Percentiles rank a stretch among this genome's conserved stretches.
Evolutionary conservation across 768 basidiomycete species (phyloP).

Genomic region (Mrakia frigida): DNA sequence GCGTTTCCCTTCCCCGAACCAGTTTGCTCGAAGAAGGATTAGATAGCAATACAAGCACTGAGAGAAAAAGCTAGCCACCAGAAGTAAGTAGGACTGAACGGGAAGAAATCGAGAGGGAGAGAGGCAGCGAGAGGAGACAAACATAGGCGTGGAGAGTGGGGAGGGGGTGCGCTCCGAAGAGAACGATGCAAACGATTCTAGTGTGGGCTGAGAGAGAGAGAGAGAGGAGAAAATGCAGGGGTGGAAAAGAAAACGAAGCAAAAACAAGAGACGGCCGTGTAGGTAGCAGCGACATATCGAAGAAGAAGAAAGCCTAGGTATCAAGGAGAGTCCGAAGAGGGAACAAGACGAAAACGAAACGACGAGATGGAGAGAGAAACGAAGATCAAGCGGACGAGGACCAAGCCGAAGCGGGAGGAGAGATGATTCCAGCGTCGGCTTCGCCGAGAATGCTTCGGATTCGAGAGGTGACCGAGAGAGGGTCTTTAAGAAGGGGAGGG

Average conservation of each 20-base stretch:
- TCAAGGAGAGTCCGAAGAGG: background rate
- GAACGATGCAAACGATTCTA: background rate
- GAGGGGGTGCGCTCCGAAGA: background rate
- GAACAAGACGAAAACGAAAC: background rate
- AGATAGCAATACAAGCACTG: slow-evolving; percentile 5
- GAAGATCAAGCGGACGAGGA: too few species aligned
- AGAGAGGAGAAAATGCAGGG: too few species aligned
- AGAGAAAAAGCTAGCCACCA: background rate
- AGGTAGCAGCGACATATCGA: background rate
- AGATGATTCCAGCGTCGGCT: background rate
- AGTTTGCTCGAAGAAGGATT: too few species aligned
- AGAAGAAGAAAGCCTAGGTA: background rate
- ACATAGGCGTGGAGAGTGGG: background rate
- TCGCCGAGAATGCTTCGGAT: slow-evolving; percentile 18
- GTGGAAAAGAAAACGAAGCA: too few species aligned
- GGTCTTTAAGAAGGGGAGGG: slow-evolving; percentile 1
- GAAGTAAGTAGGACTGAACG: background rate
- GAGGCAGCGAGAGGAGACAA: background rate
- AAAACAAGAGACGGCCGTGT: background rate
- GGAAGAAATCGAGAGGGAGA: background rate
- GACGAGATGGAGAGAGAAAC: background rate
- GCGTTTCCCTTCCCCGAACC: too few species aligned
- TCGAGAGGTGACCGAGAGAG: slow-evolving; percentile 22
- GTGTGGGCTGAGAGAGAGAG: too few species aligned
- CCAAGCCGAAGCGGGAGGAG: background rate